Percentiles rank a stretch among this genome's conserved stretches.
Conservation (phyloP, 1,284 basidiomycete genomes). For the Microbotryum intermedium region DNA sequence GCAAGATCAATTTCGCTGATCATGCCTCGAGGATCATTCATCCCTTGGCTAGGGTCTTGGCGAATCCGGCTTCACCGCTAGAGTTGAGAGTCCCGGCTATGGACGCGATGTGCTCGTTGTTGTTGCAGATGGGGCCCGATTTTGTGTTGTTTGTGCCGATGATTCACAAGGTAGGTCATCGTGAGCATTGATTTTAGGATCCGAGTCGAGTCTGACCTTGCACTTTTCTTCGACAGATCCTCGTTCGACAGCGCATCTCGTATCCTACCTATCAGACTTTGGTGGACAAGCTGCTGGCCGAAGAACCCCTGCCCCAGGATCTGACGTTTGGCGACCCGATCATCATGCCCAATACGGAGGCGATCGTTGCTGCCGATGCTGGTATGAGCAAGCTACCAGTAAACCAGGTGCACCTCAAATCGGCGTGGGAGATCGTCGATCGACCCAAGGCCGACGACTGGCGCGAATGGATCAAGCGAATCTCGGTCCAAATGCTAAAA, state of each 20-base stretch:
- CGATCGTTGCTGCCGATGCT: slow-evolving; percentile 46
- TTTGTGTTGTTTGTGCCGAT: slow-evolving; percentile 97
- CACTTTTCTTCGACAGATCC: slow-evolving; percentile 47
- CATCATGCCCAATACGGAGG: slow-evolving; percentile 37
- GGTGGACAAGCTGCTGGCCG: slow-evolving; percentile 79
- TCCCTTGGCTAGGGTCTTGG: slow-evolving; percentile 81
- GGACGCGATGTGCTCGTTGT: slow-evolving; percentile 86
- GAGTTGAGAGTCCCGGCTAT: slow-evolving; percentile 81
- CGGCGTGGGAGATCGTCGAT: slow-evolving; percentile 85
- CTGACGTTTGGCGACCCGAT: slow-evolving; percentile 42
- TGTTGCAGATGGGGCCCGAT: slow-evolving; percentile 88
- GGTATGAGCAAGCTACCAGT: slow-evolving; percentile 84
- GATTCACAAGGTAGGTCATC: slow-evolving; percentile 68
- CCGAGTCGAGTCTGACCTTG: neutral
- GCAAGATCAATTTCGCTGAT: slow-evolving; percentile 96
- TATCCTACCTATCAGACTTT: slow-evolving; percentile 82
- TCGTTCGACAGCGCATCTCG: slow-evolving; percentile 68
- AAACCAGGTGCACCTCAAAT: slow-evolving; percentile 95
- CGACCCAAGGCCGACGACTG: slow-evolving; percentile 62
- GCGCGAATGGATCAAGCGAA: slow-evolving; percentile 89
- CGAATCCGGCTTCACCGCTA: slow-evolving; percentile 49
- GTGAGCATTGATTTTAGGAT: too few relatives aligned
- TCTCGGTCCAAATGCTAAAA: slow-evolving; percentile 95
- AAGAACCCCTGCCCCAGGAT: slow-evolving; percentile 74
- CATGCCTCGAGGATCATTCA: slow-evolving; percentile 96